These are phyloP conservation scores for Coemansia sp. DNA, from an alignment of 192 early-diverging fungal species.

Conservation along the genomic window DNA sequence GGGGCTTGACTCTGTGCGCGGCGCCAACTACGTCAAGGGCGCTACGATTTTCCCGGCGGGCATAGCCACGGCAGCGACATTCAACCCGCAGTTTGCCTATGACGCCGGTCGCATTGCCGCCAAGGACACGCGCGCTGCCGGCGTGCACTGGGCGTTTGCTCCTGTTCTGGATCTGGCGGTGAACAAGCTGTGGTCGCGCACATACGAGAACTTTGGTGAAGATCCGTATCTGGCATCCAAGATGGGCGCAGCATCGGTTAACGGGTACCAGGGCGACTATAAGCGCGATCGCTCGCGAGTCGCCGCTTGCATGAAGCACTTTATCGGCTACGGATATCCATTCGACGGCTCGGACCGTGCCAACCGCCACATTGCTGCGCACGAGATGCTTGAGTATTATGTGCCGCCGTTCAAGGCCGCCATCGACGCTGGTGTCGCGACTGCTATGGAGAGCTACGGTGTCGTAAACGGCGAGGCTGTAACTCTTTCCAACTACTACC, in stretches of 20 bases:
- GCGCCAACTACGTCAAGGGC: conserved; percentile 68
- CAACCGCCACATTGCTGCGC: conserved; percentile 53
- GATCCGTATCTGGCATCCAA: conserved; percentile 60
- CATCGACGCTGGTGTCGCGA: conserved; percentile 61
- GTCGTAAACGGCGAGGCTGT: conserved; percentile 65
- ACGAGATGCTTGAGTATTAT: conserved; percentile 65
- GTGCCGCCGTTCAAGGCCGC: conserved; percentile 66
- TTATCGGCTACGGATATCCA: conserved; percentile 66
- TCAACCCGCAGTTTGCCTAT: conserved; percentile 61
- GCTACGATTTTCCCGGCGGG: conserved; percentile 64
- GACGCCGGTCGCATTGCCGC: conserved; percentile 63
- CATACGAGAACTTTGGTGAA: conserved; percentile 64
- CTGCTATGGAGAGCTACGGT: conserved; percentile 68
- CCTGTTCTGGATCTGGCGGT: conserved; percentile 62
- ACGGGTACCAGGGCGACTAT: conserved; percentile 71
- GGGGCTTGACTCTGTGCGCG: conserved; percentile 68
- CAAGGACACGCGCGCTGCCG: conserved; percentile 66
- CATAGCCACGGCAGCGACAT: conserved; percentile 63
- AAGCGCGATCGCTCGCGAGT: conserved; percentile 63
- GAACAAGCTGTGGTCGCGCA: conserved; percentile 63
- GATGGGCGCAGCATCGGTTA: conserved; percentile 59
- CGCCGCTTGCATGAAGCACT: conserved; percentile 69
- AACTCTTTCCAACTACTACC: conserved; percentile 59
- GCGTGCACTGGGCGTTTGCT: conserved; percentile 67
- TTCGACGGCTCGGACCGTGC: conserved; percentile 50